phyloP scores from a whole-genome alignment of 805 yeast species.

The Saturnispora halmiae region DNA sequence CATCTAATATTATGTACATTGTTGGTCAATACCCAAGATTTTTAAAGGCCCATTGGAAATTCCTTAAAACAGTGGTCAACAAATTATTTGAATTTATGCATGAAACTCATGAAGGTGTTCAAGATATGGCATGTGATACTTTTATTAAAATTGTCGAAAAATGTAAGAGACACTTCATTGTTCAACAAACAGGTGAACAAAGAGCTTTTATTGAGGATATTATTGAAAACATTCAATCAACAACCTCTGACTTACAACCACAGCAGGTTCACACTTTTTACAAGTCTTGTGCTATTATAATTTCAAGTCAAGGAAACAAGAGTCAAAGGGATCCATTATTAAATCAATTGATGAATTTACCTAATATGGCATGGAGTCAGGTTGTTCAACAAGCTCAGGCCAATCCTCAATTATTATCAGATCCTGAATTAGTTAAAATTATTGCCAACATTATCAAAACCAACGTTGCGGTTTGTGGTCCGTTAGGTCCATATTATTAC shows the following conservation, averaged over 20 bases:
- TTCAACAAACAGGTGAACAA: conserved; percentile 71
- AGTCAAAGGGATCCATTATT: conserved; percentile 64
- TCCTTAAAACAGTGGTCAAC: conserved; percentile 88
- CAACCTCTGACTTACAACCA: conserved; percentile 88
- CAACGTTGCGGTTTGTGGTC: conserved; percentile 89
- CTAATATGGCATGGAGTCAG: conserved; percentile 91
- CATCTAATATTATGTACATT: conserved; percentile 98
- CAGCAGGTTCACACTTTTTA: conserved; percentile 97
- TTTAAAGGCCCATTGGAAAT: conserved; percentile 96
- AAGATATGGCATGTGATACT: conserved; percentile 99
- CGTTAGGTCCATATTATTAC: conserved; percentile 86
- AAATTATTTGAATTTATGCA: conserved; percentile 98
- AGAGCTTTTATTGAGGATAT: conserved; percentile 91
- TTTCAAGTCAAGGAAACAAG: conserved; percentile 73
- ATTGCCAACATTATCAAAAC: conserved; percentile 92
- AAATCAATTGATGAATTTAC: conserved; percentile 75
- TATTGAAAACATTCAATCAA: conserved; percentile 69
- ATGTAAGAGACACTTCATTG: conserved; percentile 92
- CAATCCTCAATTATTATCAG: conserved; percentile 70
- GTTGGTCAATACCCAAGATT: conserved; percentile 99
- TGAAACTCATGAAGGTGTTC: conserved; percentile 99
- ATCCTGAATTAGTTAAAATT: conserved; percentile 79
- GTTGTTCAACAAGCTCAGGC: conserved; percentile 77
- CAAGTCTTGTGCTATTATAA: conserved; percentile 92
- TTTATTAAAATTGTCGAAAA: conserved; percentile 91